These are phyloP conservation scores for Priceomyces haplophilus DNA, from an alignment of 805 yeast species.

Conservation along the genomic window DNA sequence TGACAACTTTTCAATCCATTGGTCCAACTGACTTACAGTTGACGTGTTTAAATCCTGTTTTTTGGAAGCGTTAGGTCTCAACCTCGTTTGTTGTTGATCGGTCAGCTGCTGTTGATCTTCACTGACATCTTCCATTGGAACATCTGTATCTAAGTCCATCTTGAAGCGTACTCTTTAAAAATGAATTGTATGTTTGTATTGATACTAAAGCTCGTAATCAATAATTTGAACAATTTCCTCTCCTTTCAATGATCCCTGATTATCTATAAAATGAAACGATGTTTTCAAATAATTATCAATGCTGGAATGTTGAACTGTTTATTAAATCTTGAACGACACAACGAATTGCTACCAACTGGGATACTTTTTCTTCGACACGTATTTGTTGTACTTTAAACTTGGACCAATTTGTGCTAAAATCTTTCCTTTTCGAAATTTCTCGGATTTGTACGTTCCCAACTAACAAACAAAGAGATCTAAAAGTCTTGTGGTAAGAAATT, in stretches of 20 bases:
- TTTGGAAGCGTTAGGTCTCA: constrained; percentile 29
- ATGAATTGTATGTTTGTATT: neutral
- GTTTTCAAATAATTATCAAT: neutral
- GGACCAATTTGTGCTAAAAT: neutral
- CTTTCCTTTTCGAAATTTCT: neutral
- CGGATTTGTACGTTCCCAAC: neutral
- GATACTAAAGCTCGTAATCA: neutral
- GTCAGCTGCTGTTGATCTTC: constrained; percentile 38
- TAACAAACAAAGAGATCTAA: neutral
- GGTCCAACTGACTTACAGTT: constrained; percentile 69
- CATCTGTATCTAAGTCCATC: constrained; percentile 81
- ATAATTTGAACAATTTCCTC: neutral
- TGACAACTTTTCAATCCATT: constrained; percentile 79
- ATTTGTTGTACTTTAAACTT: neutral
- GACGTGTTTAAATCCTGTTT: constrained; percentile 33
- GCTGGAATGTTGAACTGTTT: neutral
- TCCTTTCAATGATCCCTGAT: neutral
- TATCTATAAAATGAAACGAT: neutral
- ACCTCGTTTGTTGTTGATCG: constrained; percentile 15
- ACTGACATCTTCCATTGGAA: constrained; percentile 79
- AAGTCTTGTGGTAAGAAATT: neutral
- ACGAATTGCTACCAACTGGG: too few relatives aligned
- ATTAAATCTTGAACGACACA: too few relatives aligned
- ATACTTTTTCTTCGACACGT: neutral
- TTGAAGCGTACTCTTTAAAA: neutral